A percentile compares a stretch with the other conserved stretches of the same genome.
These are phyloP conservation scores for Puccinia triticina DNA, from an alignment of 1,284 basidiomycete genomes.

Conservation along the genomic window DNA sequence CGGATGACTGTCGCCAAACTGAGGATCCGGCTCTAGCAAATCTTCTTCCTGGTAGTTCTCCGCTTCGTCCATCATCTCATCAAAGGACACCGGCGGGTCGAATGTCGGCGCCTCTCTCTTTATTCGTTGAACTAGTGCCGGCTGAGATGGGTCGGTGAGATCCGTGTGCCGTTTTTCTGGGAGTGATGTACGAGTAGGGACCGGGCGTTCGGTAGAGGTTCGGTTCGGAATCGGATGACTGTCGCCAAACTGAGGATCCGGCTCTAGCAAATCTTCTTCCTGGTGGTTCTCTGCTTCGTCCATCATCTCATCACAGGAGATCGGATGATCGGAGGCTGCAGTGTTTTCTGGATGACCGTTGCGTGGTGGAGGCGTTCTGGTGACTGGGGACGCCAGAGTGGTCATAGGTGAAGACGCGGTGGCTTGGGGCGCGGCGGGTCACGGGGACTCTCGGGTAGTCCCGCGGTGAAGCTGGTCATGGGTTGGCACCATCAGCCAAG, in stretches of 20 bases:
- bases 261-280: neutral
- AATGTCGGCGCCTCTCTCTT: neutral
- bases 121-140: too few relatives aligned
- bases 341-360: too few relatives aligned
- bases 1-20: neutral
- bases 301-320: conserved; percentile 15
- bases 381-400: too few relatives aligned
- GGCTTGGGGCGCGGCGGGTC: too few relatives aligned
- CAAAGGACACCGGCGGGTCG: conserved; percentile 6
- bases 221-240: neutral
- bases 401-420: too few relatives aligned
- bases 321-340: neutral
- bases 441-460: too few relatives aligned
- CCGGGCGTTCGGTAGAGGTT: neutral
- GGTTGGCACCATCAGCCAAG: too few relatives aligned
- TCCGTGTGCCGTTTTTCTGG: neutral
- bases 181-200: neutral
- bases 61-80: conserved; percentile 30
- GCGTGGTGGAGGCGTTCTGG: too few relatives aligned
- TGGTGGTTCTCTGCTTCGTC: conserved; percentile 22
- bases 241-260: conserved; percentile 12
- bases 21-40: conserved; percentile 1
- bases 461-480: too few relatives aligned
- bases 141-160: neutral
- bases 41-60: conserved; percentile 1